Percentiles rank a stretch among this genome's conserved stretches.
Evolutionary conservation across 1,284 basidiomycete genomes (phyloP).

Genomic region (Heimioporus punctisporus): DNA sequence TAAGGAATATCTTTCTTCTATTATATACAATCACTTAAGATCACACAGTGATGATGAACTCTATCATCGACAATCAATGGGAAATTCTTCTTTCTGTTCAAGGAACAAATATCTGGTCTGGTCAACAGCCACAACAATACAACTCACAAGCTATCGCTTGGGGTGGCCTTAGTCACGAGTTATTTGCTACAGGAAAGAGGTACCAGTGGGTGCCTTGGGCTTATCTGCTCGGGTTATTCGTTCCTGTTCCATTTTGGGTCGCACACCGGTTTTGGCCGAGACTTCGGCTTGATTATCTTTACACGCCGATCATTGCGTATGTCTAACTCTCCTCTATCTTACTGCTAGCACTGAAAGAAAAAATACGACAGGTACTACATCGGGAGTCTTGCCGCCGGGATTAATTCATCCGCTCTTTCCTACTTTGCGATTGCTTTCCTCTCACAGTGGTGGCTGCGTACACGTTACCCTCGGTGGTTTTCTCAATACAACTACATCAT

Average conservation of each 20-base stretch:
- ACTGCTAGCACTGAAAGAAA: no score
- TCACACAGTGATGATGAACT: constrained; percentile 58
- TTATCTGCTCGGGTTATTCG: constrained; percentile 55
- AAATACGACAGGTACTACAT: no score
- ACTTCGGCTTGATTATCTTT: constrained; percentile 43
- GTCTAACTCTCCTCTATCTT: not conserved
- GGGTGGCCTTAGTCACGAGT: constrained; percentile 62
- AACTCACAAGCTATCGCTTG: constrained; percentile 67
- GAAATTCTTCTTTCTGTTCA: constrained; percentile 45
- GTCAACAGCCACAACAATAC: constrained; percentile 55
- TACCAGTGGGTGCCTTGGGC: constrained; percentile 62
- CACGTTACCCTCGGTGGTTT: constrained; percentile 59
- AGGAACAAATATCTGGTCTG: constrained; percentile 68
- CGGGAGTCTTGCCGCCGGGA: constrained; percentile 37
- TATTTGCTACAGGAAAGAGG: constrained; percentile 55
- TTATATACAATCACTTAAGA: not conserved
- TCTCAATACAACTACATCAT: constrained; percentile 49
- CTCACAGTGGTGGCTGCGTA: constrained; percentile 62
- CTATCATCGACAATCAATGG: constrained; percentile 55
- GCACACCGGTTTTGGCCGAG: constrained; percentile 45
- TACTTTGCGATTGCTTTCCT: constrained; percentile 49
- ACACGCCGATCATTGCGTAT: constrained; percentile 47
- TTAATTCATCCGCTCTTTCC: constrained; percentile 42
- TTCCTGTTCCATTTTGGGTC: constrained; percentile 60
- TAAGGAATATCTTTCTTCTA: constrained; percentile 27